Evolutionary conservation across 345 rosid species (phyloP), one percentile per base, ranked within the genome.

Genomic region (Salix suchowensis): DNA sequence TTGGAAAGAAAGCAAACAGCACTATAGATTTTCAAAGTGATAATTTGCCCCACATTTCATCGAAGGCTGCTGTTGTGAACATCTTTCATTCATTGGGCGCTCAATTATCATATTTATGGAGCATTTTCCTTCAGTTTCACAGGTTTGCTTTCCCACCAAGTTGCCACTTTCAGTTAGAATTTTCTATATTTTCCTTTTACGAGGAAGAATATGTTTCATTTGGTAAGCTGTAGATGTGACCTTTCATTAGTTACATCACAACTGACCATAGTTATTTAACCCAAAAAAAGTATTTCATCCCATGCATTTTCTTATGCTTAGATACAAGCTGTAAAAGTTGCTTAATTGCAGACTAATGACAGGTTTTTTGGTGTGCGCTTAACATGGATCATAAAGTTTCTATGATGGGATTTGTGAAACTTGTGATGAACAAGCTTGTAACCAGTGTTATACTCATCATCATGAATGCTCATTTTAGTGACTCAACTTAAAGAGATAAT

Each of bases 41-140:
- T 79, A 84, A 67, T 70, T 78, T 86, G 81, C 84, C 85, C 68
- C 79, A 67, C 64, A 80, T 82, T 46, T 77, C 89, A 69, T 54
- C 97, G 0, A 84, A 84, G 79, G 94, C 88, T 74, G 86, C 82
- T 82, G 72, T 87, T 36, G 67, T 82, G 67, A 86, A 85, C 76
- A 62, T 86, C 37, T 93, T 91, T 76, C 75, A 90, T 77, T 83
- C 85, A 77, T 79, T 88, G 46, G 92, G 99, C 30, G 79, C 84
- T 74, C 99, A 96, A 77, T 73, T 88, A 21, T 87, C 85, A 64
- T 85, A 83, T 84, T 86, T 96, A 68, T 96, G 98, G 98, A 89
- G 77, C 83, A 80, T 78, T 60, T 92, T 96, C 85, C 87, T 96
- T 52, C 88, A 79, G 83, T 91, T 93, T 81, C 99, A 96, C 92